Evolutionary conservation across 805 yeast species (phyloP).

Genomic region (Metschnikowia vanudenii): DNA sequence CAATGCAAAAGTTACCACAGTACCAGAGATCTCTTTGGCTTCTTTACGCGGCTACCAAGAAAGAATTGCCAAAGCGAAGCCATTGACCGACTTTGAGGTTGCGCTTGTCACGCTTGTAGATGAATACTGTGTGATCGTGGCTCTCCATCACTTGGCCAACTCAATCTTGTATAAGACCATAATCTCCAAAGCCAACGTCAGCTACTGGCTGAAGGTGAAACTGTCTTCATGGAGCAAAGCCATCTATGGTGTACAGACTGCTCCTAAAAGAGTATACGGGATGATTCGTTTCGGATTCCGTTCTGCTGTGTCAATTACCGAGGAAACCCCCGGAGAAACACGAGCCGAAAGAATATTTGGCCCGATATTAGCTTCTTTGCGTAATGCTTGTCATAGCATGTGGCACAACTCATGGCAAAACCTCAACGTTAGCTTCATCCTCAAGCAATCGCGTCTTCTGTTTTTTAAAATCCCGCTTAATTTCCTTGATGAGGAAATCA

Average conservation of each 20-base stretch:
- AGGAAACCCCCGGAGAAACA: neutral
- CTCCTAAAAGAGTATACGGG: constrained; percentile 25
- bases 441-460: constrained; percentile 15
- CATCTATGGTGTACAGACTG: constrained; percentile 34
- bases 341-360: neutral
- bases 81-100: constrained; percentile 8
- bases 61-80: constrained; percentile 2
- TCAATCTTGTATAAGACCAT: constrained; percentile 35
- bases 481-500: constrained; percentile 28
- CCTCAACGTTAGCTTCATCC: constrained; percentile 16
- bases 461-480: constrained; percentile 21
- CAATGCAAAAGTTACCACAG: constrained; percentile 10
- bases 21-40: constrained; percentile 16
- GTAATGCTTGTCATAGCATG: neutral
- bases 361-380: constrained; percentile 6
- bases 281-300: constrained; percentile 2
- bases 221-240: constrained; percentile 26
- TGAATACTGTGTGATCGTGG: constrained; percentile 25
- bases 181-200: constrained; percentile 29
- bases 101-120: constrained; percentile 21
- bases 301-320: neutral
- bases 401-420: constrained; percentile 1
- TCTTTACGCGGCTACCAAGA: constrained; percentile 9
- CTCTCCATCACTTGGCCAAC: constrained; percentile 31
- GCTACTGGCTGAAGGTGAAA: constrained; percentile 35